phyloP scores from a whole-genome alignment of 805 yeast genomes.

The Spencermartinsiella europaea region DNA sequence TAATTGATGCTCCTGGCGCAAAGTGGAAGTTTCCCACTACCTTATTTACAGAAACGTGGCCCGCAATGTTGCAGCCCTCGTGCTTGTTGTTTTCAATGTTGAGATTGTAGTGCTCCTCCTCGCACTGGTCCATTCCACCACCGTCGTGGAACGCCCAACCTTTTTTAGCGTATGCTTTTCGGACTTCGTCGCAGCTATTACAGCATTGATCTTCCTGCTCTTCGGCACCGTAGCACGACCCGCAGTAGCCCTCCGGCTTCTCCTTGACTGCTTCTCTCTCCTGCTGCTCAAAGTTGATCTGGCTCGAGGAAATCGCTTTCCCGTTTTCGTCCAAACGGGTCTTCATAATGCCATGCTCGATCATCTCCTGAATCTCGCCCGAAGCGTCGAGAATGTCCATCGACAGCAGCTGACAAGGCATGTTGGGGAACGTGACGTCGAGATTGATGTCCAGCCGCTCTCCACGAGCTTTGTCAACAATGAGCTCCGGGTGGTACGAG shows the following conservation, averaged over 20 bases:
- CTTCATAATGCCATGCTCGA: conserved; percentile 67
- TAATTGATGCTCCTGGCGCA: conserved; percentile 84
- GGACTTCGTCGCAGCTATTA: conserved; percentile 78
- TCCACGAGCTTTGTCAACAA: conserved; percentile 66
- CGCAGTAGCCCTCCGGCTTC: conserved; percentile 55
- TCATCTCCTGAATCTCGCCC: conserved; percentile 77
- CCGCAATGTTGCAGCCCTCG: conserved; percentile 88
- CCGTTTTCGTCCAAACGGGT: conserved; percentile 58
- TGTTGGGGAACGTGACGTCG: conserved; percentile 74
- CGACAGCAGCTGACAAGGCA: conserved; percentile 77
- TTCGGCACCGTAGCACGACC: conserved; percentile 86
- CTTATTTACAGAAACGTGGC: conserved; percentile 73
- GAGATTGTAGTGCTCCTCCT: conserved; percentile 76
- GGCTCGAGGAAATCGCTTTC: conserved; percentile 38
- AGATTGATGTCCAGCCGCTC: conserved; percentile 70
- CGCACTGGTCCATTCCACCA: conserved; percentile 82
- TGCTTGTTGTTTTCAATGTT: conserved; percentile 50
- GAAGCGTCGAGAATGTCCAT: conserved; percentile 85
- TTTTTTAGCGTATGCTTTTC: conserved; percentile 65
- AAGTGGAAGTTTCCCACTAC: conserved; percentile 89
- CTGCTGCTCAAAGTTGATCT: conserved; percentile 31
- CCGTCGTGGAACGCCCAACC: conserved; percentile 95
- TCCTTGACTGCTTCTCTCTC: conserved; percentile 22
- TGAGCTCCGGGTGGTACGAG: conserved; percentile 72
- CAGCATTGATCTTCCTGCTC: conserved; percentile 66